Evolutionary conservation across 202 grass and related monocot genomes (phyloP), one percentile per base, ranked within the genome.

Genomic region (Elaeis oleifera): DNA sequence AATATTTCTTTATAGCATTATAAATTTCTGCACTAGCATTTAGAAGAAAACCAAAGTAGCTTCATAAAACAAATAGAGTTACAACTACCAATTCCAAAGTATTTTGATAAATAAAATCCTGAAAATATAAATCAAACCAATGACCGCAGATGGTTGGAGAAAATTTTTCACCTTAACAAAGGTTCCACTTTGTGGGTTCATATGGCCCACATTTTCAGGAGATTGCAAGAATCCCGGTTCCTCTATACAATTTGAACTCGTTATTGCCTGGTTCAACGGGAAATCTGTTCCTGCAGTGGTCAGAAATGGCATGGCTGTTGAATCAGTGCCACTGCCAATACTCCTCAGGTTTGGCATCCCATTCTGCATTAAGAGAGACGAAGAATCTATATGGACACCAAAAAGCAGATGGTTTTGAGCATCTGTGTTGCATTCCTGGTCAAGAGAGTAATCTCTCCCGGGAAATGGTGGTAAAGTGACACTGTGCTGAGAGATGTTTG

Each of bases 161-260:
- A 36, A 57, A 55, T 54, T 17, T 54, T 51, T 76, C 50, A 95
- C 90, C 87, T 96, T 96, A 74, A 96, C 90, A 68, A 96, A 96
- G 60, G 86, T 95, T 76, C 78, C 85, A 84, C 64, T 67, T 71
- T 85, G 83, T 79, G 65, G 65, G 74, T 78, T 88, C 50, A 73
- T 73, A 52, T 76, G 65, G 23, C 72, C 83, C 63, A 90, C 66
- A 76, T 85, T 81, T 54, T 85, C 68, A 54, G 85, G 64, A 66
- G 79, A 68, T 59, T 77, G 74, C 50, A 84, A 82, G 36, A 86
- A 61, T 68, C 74, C 87, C 5, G 84, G 74, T 55, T 91, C 84
- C 63, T 83, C 87, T 58, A 91, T 67, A 62, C 76, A 85, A 78
- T 62, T 77, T 48, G 88, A 81, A 63, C 66, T 73, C 48, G 64